A percentile compares a stretch with the other conserved stretches of the same genome.
Conservation (phyloP, 106 monocot genomes). For the Ottelia alismoides region DNA sequence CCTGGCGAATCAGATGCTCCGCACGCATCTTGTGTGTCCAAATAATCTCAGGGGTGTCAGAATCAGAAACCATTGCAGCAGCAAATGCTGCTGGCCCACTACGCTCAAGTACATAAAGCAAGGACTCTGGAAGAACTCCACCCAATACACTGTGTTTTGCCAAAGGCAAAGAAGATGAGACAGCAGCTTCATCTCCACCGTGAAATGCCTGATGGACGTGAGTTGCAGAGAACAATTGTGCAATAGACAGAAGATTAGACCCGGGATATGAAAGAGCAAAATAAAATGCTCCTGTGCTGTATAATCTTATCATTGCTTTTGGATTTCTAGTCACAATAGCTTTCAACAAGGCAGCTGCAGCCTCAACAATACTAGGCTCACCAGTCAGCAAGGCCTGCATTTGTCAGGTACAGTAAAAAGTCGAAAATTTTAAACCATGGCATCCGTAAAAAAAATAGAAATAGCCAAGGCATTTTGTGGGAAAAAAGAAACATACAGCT, state of each 20-base stretch:
- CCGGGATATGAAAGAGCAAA: constrained; percentile 97
- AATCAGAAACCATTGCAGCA: constrained; percentile 98
- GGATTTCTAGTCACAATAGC: constrained; percentile 95
- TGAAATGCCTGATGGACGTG: constrained; percentile 98
- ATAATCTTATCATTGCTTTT: constrained; percentile 88
- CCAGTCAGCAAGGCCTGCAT: constrained; percentile 79
- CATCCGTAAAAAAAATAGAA: not conserved
- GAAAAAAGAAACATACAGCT: not conserved
- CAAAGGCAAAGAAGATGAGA: constrained; percentile 89
- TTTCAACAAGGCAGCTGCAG: constrained; percentile 76
- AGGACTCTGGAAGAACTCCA: constrained; percentile 91
- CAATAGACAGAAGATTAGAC: constrained; percentile 91
- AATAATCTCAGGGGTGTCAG: constrained; percentile 98
- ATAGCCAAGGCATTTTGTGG: no score
- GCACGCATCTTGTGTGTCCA: constrained; percentile 99
- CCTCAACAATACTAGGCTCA: constrained; percentile 92
- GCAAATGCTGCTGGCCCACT: constrained; percentile 93
- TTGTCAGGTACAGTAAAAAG: not conserved
- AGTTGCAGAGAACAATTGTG: constrained; percentile 76
- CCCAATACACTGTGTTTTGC: constrained; percentile 95
- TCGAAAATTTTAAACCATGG: not conserved
- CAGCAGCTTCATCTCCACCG: constrained; percentile 96
- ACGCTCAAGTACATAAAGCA: constrained; percentile 93
- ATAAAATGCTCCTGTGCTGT: constrained; percentile 94
- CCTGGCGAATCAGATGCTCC: constrained; percentile 92